Conservation (phyloP, 2,329 filamentous ascomycete genomes). For the Hypoxylon sp. region DNA sequence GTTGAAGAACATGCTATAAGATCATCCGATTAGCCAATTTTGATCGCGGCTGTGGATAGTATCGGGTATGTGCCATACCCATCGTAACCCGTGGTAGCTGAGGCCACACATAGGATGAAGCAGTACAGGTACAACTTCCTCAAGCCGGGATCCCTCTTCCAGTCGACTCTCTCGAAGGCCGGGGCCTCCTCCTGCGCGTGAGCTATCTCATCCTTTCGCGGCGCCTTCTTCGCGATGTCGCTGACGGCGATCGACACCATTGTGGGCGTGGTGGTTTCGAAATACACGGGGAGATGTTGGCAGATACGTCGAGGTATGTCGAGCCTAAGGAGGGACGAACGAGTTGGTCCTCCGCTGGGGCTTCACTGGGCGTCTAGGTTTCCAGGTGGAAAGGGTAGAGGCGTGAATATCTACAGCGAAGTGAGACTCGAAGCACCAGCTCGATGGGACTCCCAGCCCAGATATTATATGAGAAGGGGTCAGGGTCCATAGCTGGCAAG, state of each 20-base stretch:
- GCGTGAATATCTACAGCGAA: slow-evolving; percentile 16
- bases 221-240: slow-evolving; percentile 36
- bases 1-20: slow-evolving; percentile 55
- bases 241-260: slow-evolving; percentile 35
- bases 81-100: slow-evolving; percentile 66
- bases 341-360: slow-evolving; percentile 12
- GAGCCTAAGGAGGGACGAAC: slow-evolving; percentile 17
- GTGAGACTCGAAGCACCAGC: slow-evolving; percentile 4
- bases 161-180: slow-evolving; percentile 59
- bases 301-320: slow-evolving; percentile 8
- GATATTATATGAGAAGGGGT: slow-evolving; percentile 40
- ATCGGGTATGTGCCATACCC: slow-evolving; percentile 49
- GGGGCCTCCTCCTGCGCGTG: slow-evolving; percentile 58
- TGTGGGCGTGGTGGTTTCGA: slow-evolving; percentile 7
- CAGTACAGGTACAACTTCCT: slow-evolving; percentile 64
- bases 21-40: slow-evolving; percentile 19
- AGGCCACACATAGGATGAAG: slow-evolving; percentile 61
- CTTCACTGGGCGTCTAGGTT: slow-evolving; percentile 20
- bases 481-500: slow-evolving; percentile 17
- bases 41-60: background rate
- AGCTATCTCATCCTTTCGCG: slow-evolving; percentile 32
- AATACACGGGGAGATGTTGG: background rate
- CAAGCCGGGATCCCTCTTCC: slow-evolving; percentile 64
- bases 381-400: slow-evolving; percentile 17
- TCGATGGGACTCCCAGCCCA: slow-evolving; percentile 21